Conservation (phyloP, 352 stramenopile species). For the Globisporangium paroecandrum region DNA sequence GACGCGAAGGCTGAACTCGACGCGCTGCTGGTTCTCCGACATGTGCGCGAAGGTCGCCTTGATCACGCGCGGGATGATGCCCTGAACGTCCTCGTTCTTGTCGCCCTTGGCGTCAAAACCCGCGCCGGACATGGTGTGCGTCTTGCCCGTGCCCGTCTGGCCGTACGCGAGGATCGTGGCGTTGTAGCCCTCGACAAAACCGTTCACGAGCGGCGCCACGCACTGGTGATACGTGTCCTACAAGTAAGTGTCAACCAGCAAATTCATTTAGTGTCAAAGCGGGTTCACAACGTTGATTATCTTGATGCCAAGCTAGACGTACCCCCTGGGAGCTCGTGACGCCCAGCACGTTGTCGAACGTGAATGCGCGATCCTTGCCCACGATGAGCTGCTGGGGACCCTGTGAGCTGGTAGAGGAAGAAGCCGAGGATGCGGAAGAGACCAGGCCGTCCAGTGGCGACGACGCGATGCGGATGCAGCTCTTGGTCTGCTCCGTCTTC, state of each 20-base stretch:
- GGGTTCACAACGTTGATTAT: background rate
- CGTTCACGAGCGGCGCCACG: conserved; percentile 63
- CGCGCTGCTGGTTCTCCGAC: conserved; percentile 30
- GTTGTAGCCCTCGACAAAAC: conserved; percentile 85
- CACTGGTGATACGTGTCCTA: conserved; percentile 69
- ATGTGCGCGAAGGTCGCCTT: conserved; percentile 73
- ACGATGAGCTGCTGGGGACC: conserved; percentile 67
- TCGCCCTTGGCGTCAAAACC: conserved; percentile 54
- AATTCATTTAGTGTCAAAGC: background rate
- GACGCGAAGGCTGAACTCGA: conserved; percentile 89
- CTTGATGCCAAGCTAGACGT: conserved; percentile 1
- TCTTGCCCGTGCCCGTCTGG: conserved; percentile 92
- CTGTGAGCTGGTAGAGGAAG: conserved; percentile 14
- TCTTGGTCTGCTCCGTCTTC: conserved; percentile 67
- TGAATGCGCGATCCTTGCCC: conserved; percentile 85
- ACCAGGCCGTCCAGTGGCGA: conserved; percentile 42
- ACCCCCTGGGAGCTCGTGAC: conserved; percentile 67
- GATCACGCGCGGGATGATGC: conserved; percentile 85
- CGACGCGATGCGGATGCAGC: conserved; percentile 59
- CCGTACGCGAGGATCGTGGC: conserved; percentile 82
- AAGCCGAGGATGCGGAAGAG: conserved; percentile 17
- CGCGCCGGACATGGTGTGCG: conserved; percentile 91
- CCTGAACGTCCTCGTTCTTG: conserved; percentile 54
- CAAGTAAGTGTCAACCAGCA: background rate
- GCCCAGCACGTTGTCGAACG: conserved; percentile 87